Conservation (phyloP, 2,329 filamentous ascomycete genomes). For the Epicoccum nigrum region DNA sequence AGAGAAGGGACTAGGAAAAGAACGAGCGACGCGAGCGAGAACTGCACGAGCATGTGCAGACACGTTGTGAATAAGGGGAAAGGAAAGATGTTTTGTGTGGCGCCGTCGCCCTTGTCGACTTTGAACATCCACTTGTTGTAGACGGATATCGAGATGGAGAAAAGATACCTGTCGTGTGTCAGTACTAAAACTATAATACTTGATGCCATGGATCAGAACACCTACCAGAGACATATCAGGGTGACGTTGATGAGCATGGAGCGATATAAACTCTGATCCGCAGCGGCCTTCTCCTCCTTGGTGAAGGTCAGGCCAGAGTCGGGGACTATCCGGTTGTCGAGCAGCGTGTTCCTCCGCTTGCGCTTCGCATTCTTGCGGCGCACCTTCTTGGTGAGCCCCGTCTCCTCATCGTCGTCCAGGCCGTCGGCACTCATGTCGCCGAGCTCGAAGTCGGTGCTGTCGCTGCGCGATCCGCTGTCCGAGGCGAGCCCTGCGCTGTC, state of each 20-base stretch:
- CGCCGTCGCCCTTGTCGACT: conserved; percentile 52
- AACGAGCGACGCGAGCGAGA: conserved; percentile 75
- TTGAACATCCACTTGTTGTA: conserved; percentile 99
- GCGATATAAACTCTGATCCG: conserved; percentile 74
- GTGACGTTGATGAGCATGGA: conserved; percentile 74
- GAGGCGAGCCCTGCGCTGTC: conserved; percentile 35
- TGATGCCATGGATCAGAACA: too few relatives aligned
- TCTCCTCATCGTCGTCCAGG: conserved; percentile 83
- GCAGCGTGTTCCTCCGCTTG: conserved; percentile 69
- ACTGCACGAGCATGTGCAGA: conserved; percentile 93
- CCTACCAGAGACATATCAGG: conserved; percentile 83
- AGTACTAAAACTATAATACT: too few relatives aligned
- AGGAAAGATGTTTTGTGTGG: conserved; percentile 70
- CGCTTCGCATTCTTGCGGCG: conserved; percentile 70
- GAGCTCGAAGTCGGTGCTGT: conserved; percentile 61
- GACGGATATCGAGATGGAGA: conserved; percentile 78
- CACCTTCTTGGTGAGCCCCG: conserved; percentile 78
- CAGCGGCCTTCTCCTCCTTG: conserved; percentile 75
- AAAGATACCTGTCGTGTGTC: conserved; percentile 63
- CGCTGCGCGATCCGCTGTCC: conserved; percentile 43
- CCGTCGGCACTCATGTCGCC: conserved; percentile 71
- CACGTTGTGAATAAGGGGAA: conserved; percentile 96
- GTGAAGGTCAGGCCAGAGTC: conserved; percentile 57
- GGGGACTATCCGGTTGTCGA: conserved; percentile 72
- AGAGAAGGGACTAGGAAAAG: conserved; percentile 83